These are phyloP conservation scores for Wickerhamiella galacta DNA, from an alignment of 805 yeast species.

Conservation along the genomic window DNA sequence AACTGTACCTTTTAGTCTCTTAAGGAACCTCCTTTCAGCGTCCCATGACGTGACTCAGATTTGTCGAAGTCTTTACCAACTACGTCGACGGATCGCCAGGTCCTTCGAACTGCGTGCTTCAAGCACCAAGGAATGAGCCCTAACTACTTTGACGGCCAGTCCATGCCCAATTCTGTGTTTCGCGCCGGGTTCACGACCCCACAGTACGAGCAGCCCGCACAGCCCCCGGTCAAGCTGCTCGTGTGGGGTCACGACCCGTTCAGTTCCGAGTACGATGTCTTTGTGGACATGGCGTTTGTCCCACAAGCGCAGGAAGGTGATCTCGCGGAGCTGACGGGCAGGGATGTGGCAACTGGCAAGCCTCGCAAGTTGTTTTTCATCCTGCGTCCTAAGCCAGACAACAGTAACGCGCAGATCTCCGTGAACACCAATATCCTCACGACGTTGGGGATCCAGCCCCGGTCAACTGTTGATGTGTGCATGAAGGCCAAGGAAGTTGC, in stretches of 20 bases:
- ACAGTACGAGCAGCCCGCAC: too few species aligned
- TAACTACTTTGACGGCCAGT: too few species aligned
- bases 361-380: slow-evolving; percentile 16
- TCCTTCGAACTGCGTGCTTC: too few species aligned
- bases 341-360: slow-evolving; percentile 18
- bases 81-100: too few species aligned
- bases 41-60: too few species aligned
- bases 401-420: slow-evolving; percentile 12
- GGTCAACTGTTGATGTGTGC: slow-evolving; percentile 48
- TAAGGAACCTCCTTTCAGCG: too few species aligned
- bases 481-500: slow-evolving; percentile 27
- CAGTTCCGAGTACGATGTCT: slow-evolving; percentile 38
- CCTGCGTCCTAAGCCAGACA: slow-evolving; percentile 10
- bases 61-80: too few species aligned
- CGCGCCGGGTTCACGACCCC: too few species aligned
- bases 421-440: slow-evolving; percentile 11
- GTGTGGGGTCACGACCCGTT: slow-evolving; percentile 50
- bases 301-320: slow-evolving; percentile 61
- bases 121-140: too few species aligned
- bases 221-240: slow-evolving; percentile 11
- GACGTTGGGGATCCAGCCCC: slow-evolving; percentile 42
- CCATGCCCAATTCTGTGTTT: too few species aligned
- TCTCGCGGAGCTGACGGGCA: slow-evolving; percentile 38
- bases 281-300: slow-evolving; percentile 40
- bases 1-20: too few species aligned